Base-by-base conservation (phyloP, 495 filamentous ascomycete genomes). In the Trichoderma asperelloides region DNA sequence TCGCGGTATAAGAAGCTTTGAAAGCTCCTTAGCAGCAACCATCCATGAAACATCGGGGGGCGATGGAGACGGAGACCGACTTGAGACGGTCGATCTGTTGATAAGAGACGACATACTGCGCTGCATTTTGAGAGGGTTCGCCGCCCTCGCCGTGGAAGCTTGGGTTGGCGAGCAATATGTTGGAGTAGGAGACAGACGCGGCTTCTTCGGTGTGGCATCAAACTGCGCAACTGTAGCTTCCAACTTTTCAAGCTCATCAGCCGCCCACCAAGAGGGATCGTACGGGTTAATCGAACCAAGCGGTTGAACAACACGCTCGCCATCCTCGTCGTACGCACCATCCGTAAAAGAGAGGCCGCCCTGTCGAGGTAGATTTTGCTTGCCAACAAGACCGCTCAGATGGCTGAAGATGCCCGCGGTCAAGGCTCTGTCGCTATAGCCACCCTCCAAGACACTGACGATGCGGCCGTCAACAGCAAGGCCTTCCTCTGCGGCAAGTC, bases 391-490 rank as follows among this genome's bases (percentile, higher is more conserved):
- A 11, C 92, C 95, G 69, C 89, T 88, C 6, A 98, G 70, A 76
- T 98, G 95, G 73, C 92, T 94, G 45, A 97, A 75, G 6, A 96
- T 88, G 39, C 96, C 95, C 43, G 89, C 95, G 71, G 84, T 89
- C 65, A 98, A 75, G 25, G 95, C 95, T 64, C 92, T 85, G 73
- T 98, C 91, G 72, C 91, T 96, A 73, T 98, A 98, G 0, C 95
- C 95, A 28, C 95, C 95, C 74, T 98, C 95, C 13, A 98, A 84
- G 11, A 98, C 91, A 78, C 93, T 97, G 70, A 98, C 86, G 37
- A 97, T 81, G 23, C 95, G 82, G 9, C 95, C 95, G 47, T 93
- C 89, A 6, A 90, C 89, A 25, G 86, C 84, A 12, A 88, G 84
- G 4, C 84, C 88, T 69, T 90, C 90, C 74, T 97, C 93, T 60